Conservation (phyloP, 345 rosid genomes). For the Microcos paniculata region DNA sequence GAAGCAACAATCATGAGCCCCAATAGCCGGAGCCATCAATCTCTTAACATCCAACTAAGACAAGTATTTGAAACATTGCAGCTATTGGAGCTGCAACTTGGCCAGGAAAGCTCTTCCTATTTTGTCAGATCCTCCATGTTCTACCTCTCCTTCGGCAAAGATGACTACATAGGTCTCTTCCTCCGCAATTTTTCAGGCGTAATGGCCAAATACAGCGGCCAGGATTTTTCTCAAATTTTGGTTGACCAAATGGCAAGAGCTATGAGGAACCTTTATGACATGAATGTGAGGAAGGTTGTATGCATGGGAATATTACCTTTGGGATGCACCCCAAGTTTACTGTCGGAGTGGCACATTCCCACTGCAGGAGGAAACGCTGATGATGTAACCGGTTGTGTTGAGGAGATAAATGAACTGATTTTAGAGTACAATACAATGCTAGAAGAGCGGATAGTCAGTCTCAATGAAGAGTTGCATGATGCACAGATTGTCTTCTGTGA, state of each 20-base stretch:
- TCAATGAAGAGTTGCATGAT: conserved; percentile 40
- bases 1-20: conserved; percentile 53
- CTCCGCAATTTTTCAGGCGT: conserved; percentile 45
- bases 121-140: conserved; percentile 47
- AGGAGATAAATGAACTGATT: conserved; percentile 48
- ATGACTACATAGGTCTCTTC: conserved; percentile 54
- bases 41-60: conserved; percentile 64
- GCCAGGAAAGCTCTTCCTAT: conserved; percentile 24
- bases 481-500: conserved; percentile 52
- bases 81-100: conserved; percentile 47
- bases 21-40: conserved; percentile 40
- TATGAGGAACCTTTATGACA: conserved; percentile 43
- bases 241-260: conserved; percentile 51
- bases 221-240: conserved; percentile 44
- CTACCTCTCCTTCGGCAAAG: conserved; percentile 72
- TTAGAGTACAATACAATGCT: conserved; percentile 48
- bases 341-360: conserved; percentile 40
- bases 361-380: not conserved
- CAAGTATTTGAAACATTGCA: conserved; percentile 62
- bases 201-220: conserved; percentile 41
- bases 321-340: conserved; percentile 55
- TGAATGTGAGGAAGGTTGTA: conserved; percentile 47
- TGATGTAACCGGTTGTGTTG: conserved; percentile 35
- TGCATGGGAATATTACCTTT: conserved; percentile 54
- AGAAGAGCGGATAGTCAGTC: conserved; percentile 32